These are phyloP conservation scores for Dendryphion nanum DNA, from an alignment of 2,329 filamentous ascomycete species.

Conservation along the genomic window DNA sequence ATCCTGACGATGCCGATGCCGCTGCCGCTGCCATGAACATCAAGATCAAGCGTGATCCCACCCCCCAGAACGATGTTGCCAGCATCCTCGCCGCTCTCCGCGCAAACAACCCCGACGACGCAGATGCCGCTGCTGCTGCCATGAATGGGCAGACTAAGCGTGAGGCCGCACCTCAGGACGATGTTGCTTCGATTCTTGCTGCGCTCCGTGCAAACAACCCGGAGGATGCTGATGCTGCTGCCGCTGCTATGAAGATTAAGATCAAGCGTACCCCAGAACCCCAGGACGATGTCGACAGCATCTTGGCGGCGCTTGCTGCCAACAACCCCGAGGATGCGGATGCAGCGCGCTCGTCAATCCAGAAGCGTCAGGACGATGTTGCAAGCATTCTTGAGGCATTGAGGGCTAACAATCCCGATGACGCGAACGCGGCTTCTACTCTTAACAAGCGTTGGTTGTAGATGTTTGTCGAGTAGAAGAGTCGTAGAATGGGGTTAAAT, in stretches of 20 bases:
- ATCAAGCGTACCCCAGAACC: conserved; percentile 8
- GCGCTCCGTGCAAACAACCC: conserved; percentile 15
- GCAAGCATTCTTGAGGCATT: conserved; percentile 27
- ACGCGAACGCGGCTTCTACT: conserved; percentile 5
- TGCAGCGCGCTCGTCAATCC: conserved; percentile 6
- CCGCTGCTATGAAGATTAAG: conserved; percentile 4
- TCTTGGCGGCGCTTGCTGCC: conserved; percentile 16
- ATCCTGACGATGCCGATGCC: conserved; percentile 18
- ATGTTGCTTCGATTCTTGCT: conserved; percentile 25
- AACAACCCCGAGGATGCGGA: conserved; percentile 22
- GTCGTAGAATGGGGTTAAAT: no score
- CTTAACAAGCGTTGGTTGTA: no score
- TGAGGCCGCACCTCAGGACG: conserved; percentile 9
- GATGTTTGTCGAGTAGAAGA: no score
- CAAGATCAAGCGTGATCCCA: conserved; percentile 3
- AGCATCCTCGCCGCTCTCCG: conserved; percentile 19
- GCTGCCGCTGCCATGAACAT: conserved; percentile 7
- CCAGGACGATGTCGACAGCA: conserved; percentile 14
- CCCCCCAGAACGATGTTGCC: conserved; percentile 11
- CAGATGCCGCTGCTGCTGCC: conserved; percentile 11
- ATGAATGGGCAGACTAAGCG: conserved; percentile 10
- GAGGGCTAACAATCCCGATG: conserved; percentile 5
- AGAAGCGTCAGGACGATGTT: conserved; percentile 21
- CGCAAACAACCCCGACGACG: conserved; percentile 19
- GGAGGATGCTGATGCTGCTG: conserved; percentile 6